These are phyloP conservation scores for Yarrowia sp. DNA, from an alignment of 805 yeast genomes.

Conservation along the genomic window DNA sequence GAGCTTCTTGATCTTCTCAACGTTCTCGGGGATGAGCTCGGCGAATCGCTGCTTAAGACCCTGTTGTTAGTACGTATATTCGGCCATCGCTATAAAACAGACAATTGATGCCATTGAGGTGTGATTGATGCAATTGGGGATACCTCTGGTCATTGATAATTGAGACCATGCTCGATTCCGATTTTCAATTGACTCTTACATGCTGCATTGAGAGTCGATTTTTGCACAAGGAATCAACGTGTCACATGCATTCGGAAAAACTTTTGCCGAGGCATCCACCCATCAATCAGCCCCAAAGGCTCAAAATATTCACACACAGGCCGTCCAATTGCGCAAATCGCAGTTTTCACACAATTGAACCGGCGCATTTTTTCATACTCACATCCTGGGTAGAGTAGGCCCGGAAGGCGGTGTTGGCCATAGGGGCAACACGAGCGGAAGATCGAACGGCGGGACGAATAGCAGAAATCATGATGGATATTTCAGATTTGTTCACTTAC, in stretches of 20 bases:
- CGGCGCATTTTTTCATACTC: constrained; percentile 2
- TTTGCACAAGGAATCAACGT: background rate
- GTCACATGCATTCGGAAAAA: constrained; percentile 38
- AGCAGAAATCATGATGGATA: constrained; percentile 38
- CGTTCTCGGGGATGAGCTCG: constrained; percentile 87
- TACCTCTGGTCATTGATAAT: no score
- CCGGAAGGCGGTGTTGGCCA: constrained; percentile 39
- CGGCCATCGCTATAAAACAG: no score
- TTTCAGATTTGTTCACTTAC: constrained; percentile 38
- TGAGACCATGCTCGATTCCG: no score
- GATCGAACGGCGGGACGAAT: constrained; percentile 40
- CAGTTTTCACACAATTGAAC: no score
- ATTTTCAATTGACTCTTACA: no score
- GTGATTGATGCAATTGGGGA: no score
- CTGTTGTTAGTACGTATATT: constrained; percentile 38
- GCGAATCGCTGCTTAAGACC: constrained; percentile 93
- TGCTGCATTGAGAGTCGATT: background rate
- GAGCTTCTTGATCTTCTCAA: constrained; percentile 86
- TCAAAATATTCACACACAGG: no score
- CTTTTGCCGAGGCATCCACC: constrained; percentile 26
- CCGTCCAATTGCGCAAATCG: no score
- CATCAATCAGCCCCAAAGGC: no score
- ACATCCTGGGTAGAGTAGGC: constrained; percentile 39
- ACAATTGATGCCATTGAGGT: no score
- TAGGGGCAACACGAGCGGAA: constrained; percentile 32